These are phyloP conservation scores for Huntiella omanensis DNA, from an alignment of 2,329 filamentous ascomycete genomes.

Conservation along the genomic window DNA sequence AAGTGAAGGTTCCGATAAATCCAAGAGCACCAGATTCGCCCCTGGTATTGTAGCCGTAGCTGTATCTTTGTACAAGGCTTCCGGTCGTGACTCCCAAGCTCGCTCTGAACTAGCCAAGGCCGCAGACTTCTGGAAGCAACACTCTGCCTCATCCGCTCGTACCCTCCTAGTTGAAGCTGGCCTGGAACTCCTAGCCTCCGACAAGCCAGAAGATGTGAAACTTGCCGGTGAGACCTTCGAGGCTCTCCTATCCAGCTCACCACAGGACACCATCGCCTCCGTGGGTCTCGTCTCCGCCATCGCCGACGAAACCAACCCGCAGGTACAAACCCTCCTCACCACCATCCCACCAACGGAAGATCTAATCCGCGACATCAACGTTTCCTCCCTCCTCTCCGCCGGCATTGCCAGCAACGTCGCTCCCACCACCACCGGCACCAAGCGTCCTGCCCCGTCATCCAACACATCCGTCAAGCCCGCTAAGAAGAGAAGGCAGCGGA, in stretches of 20 bases:
- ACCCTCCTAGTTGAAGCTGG: constrained; percentile 66
- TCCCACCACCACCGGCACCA: constrained; percentile 23
- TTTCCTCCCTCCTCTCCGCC: constrained; percentile 40
- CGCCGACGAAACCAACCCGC: constrained; percentile 39
- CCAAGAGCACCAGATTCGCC: constrained; percentile 56
- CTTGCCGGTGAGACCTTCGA: constrained; percentile 65
- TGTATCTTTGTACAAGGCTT: constrained; percentile 58
- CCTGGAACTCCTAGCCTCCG: constrained; percentile 62
- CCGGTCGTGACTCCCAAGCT: constrained; percentile 54
- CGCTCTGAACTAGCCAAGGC: constrained; percentile 61
- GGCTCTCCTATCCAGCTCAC: constrained; percentile 44
- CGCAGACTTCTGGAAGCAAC: constrained; percentile 60
- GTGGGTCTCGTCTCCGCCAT: constrained; percentile 78
- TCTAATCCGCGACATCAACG: constrained; percentile 42
- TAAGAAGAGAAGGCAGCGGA: constrained; percentile 40
- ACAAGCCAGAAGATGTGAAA: constrained; percentile 45
- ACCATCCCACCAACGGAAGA: constrained; percentile 42
- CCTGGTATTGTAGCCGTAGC: constrained; percentile 69
- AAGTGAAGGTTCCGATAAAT: constrained; percentile 29
- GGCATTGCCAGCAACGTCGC: constrained; percentile 35
- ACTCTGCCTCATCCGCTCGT: constrained; percentile 26
- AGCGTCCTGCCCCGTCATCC: constrained; percentile 23
- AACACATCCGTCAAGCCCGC: constrained; percentile 18
- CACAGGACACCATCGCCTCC: constrained; percentile 48
- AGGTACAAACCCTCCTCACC: constrained; percentile 33